Evolutionary conservation across 2,329 filamentous ascomycete species (phyloP).

Genomic region (Chalara sp.): DNA sequence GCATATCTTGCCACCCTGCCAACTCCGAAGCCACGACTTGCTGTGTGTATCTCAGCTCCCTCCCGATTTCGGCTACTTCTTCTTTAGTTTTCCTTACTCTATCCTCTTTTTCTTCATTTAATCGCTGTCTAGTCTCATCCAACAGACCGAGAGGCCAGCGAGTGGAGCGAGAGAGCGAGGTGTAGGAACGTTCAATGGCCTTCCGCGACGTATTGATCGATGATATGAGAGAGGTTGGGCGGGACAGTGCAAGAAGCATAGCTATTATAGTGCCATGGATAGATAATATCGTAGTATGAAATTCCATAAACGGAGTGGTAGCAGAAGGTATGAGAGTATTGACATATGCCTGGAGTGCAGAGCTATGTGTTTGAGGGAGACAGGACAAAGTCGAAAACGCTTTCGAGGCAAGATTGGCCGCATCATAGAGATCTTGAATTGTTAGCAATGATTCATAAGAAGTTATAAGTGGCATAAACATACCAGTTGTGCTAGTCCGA

Average conservation of each 20-base stretch:
- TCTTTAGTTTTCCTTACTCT: slow-evolving; percentile 63
- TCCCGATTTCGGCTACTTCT: slow-evolving; percentile 68
- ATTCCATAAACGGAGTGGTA: slow-evolving; percentile 63
- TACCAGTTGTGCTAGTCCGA: slow-evolving; percentile 56
- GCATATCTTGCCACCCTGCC: slow-evolving; percentile 88
- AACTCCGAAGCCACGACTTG: slow-evolving; percentile 87
- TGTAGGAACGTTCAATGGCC: slow-evolving; percentile 70
- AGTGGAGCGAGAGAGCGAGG: slow-evolving; percentile 65
- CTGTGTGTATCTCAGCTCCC: slow-evolving; percentile 85
- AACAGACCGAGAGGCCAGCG: slow-evolving; percentile 77
- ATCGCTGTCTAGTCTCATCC: slow-evolving; percentile 78
- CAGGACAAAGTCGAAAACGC: slow-evolving; percentile 53
- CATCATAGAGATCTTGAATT: slow-evolving; percentile 60
- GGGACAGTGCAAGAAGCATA: slow-evolving; percentile 69
- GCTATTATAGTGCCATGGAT: slow-evolving; percentile 81
- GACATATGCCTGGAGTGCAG: slow-evolving; percentile 68
- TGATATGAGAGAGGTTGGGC: slow-evolving; percentile 70
- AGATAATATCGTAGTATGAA: slow-evolving; percentile 71
- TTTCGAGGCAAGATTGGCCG: slow-evolving; percentile 47
- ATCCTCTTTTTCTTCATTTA: slow-evolving; percentile 78
- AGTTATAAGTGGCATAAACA: slow-evolving; percentile 16
- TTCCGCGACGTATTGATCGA: slow-evolving; percentile 70
- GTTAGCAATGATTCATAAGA: slow-evolving; percentile 21
- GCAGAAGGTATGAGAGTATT: slow-evolving; percentile 59
- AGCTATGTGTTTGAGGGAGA: slow-evolving; percentile 60